Conservation (phyloP, 139 green algal genomes). For the Coelastrella sp. region DNA sequence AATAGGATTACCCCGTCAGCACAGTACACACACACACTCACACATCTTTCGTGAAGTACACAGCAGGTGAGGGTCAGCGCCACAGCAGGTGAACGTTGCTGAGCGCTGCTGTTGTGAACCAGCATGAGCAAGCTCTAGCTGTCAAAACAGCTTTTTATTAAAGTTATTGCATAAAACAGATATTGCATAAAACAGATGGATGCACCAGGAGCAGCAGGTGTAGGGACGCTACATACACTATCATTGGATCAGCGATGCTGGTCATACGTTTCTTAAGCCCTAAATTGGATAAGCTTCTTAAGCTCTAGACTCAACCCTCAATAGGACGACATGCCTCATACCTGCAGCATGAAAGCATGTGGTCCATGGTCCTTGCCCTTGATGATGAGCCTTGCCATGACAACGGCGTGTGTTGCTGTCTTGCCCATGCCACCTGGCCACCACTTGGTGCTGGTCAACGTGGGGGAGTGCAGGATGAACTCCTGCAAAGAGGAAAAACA, state of each 20-base stretch:
- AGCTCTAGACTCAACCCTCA: no score
- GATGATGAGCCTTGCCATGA: slow-evolving; percentile 92
- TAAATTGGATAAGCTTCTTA: no score
- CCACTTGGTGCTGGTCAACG: slow-evolving; percentile 91
- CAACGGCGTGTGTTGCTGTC: slow-evolving; percentile 91
- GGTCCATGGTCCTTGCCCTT: slow-evolving; percentile 82
- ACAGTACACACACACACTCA: background rate
- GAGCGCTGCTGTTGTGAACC: no score
- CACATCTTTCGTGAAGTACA: no score
- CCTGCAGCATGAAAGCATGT: slow-evolving; percentile 87
- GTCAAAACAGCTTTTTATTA: background rate
- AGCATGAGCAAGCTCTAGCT: background rate
- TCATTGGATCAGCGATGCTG: background rate
- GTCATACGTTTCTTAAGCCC: no score
- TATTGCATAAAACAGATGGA: background rate
- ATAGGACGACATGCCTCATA: no score
- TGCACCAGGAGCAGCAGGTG: no score
- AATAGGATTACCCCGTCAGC: background rate
- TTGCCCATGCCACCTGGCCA: slow-evolving; percentile 93
- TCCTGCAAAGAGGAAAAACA: slow-evolving; percentile 54
- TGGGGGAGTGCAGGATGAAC: slow-evolving; percentile 96
- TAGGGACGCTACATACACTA: background rate
- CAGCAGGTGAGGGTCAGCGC: no score
- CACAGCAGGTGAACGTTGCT: no score
- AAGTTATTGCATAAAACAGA: background rate